Evolutionary conservation across 139 green algal species (phyloP).

Genomic region (Diplosphaera chodatii): DNA sequence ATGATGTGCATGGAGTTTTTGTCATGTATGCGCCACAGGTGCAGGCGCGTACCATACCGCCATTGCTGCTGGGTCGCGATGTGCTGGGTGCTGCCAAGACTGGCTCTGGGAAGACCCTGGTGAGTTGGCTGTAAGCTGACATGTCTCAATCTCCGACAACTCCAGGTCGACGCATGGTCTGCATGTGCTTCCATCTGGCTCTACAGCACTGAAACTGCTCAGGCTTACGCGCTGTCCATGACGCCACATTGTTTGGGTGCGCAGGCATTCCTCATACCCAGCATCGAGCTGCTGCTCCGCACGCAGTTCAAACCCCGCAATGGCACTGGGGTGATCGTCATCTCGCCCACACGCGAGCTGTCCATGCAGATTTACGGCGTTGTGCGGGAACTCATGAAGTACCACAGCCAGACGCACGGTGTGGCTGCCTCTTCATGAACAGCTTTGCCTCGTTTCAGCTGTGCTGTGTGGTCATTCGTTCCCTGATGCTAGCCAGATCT

Average conservation of each 20-base stretch:
- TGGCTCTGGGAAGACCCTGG: slow-evolving; percentile 95
- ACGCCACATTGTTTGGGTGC: too few relatives aligned
- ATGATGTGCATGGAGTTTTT: too few relatives aligned
- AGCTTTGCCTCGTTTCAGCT: too few relatives aligned
- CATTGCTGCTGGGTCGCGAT: slow-evolving; percentile 83
- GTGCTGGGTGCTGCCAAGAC: slow-evolving; percentile 93
- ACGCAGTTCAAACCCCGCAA: slow-evolving; percentile 94
- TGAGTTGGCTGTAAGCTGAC: not conserved
- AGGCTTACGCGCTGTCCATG: too few relatives aligned
- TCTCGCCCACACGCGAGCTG: slow-evolving; percentile 92
- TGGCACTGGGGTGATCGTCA: slow-evolving; percentile 86
- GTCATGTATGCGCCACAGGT: too few relatives aligned
- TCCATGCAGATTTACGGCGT: slow-evolving; percentile 95
- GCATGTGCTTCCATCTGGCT: too few relatives aligned
- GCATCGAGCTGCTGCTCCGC: slow-evolving; percentile 84
- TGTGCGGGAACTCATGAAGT: slow-evolving; percentile 82
- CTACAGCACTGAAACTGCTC: too few relatives aligned
- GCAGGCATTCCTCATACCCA: slow-evolving; percentile 89
- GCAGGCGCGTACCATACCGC: slow-evolving; percentile 90
- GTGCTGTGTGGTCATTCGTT: too few relatives aligned
- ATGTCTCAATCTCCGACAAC: too few relatives aligned
- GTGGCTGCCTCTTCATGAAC: too few relatives aligned
- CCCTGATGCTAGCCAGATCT: too few relatives aligned
- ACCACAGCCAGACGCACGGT: slow-evolving; percentile 91
- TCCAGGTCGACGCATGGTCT: too few relatives aligned